Conservation (phyloP, 345 rosid genomes). For the Mallotus nudiflorus region DNA sequence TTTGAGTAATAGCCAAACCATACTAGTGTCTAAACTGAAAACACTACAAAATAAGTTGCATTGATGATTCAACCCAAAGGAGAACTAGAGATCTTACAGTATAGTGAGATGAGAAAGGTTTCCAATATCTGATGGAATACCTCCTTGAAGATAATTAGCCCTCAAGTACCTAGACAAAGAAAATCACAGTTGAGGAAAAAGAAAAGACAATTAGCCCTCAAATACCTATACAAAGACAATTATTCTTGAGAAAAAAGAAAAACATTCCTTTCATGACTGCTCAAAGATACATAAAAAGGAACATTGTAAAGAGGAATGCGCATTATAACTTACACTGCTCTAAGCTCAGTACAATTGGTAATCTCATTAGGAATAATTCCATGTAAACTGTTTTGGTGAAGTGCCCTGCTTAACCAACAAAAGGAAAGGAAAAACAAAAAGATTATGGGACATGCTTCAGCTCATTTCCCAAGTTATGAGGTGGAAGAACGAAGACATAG, state of each 20-base stretch:
- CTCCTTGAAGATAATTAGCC: conserved; percentile 90
- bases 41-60: too few species aligned
- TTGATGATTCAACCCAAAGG: background rate
- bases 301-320: background rate
- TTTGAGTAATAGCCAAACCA: background rate
- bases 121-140: conserved; percentile 78
- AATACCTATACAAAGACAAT: conserved; percentile 77
- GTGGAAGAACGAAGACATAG: conserved; percentile 9
- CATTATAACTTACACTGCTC: conserved; percentile 78
- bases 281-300: too few species aligned
- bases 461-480: background rate
- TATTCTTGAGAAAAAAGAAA: background rate
- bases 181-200: background rate
- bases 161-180: conserved; percentile 80
- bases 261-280: background rate
- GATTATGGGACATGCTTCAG: background rate
- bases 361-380: conserved; percentile 84
- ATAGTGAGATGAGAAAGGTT: conserved; percentile 75
- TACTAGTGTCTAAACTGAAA: background rate
- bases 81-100: conserved; percentile 45
- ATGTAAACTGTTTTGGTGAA: conserved; percentile 87
- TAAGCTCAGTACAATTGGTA: conserved; percentile 71
- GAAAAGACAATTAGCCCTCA: conserved; percentile 68
- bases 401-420: conserved; percentile 55
- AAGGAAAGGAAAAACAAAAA: background rate